Evolutionary conservation across 805 yeast species (phyloP).

Genomic region (Nakazawaea wyomingensis): DNA sequence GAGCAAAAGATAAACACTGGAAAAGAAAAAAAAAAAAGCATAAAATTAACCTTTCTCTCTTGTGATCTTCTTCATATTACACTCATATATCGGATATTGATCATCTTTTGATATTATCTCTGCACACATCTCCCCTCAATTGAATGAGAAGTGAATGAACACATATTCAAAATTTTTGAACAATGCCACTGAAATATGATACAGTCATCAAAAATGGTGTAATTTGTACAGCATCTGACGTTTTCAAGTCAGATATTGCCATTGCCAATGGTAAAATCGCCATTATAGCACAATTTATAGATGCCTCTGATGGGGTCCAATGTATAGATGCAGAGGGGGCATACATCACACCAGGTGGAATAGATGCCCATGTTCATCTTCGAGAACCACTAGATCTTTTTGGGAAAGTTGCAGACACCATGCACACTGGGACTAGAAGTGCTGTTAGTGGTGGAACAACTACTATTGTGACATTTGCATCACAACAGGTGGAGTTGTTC

Average conservation of each 20-base stretch:
- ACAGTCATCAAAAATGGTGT: slow-evolving; percentile 11
- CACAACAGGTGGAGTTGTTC: slow-evolving; percentile 30
- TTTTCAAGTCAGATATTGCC: slow-evolving; percentile 11
- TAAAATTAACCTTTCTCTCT: too few relatives aligned
- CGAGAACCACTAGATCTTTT: slow-evolving; percentile 36
- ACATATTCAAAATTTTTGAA: too few relatives aligned
- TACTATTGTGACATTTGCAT: slow-evolving; percentile 41
- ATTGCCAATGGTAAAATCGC: slow-evolving; percentile 10
- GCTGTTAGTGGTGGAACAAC: slow-evolving; percentile 50
- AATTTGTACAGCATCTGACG: slow-evolving; percentile 11
- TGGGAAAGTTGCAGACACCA: slow-evolving; percentile 31
- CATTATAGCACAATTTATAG: slow-evolving; percentile 12
- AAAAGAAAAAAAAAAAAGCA: too few relatives aligned
- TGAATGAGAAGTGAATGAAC: too few relatives aligned
- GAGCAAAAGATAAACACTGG: too few relatives aligned
- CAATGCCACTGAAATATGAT: slow-evolving; percentile 3
- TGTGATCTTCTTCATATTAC: too few relatives aligned
- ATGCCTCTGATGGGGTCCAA: slow-evolving; percentile 11
- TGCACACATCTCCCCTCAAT: too few relatives aligned
- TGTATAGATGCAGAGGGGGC: slow-evolving; percentile 41
- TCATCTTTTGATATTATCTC: too few relatives aligned
- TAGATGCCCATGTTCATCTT: slow-evolving; percentile 45
- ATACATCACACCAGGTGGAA: slow-evolving; percentile 45
- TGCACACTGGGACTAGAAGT: slow-evolving; percentile 38
- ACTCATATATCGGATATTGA: too few relatives aligned